These are phyloP conservation scores for Trichoderma atrobrunneum DNA, from an alignment of 2,329 filamentous ascomycete species.

Conservation along the genomic window DNA sequence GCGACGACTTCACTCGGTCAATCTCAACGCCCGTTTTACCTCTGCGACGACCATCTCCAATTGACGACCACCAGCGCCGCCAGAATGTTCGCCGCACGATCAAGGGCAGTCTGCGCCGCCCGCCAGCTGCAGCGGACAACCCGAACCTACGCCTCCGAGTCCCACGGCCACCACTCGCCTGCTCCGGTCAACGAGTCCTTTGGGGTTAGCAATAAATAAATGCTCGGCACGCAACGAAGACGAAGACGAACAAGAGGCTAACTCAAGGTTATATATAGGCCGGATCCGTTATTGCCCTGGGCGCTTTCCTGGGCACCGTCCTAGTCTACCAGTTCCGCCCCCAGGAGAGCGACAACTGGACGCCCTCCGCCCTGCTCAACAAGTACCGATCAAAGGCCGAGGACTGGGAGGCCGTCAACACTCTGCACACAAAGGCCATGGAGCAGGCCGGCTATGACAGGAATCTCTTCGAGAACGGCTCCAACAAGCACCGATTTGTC, in stretches of 20 bases:
- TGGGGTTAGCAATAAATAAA: constrained; percentile 48
- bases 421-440: constrained; percentile 48
- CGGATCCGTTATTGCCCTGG: constrained; percentile 48
- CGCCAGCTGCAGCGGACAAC: constrained; percentile 39
- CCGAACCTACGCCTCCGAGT: constrained; percentile 54
- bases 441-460: constrained; percentile 58
- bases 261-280: constrained; percentile 36
- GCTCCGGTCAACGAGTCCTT: constrained; percentile 52
- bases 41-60: constrained; percentile 29
- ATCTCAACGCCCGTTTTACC: constrained; percentile 17
- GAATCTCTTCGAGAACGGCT: constrained; percentile 50
- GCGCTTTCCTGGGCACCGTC: constrained; percentile 43
- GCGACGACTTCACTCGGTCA: constrained; percentile 25
- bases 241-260: not conserved
- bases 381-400: constrained; percentile 47
- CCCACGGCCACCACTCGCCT: constrained; percentile 47
- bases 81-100: constrained; percentile 45
- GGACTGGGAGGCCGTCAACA: constrained; percentile 52
- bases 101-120: constrained; percentile 41
- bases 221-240: not conserved
- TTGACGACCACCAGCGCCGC: constrained; percentile 32
- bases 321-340: constrained; percentile 50
- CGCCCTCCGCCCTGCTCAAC: constrained; percentile 40
- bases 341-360: constrained; percentile 50
- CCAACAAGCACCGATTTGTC: constrained; percentile 43